Percentiles rank a stretch among this genome's conserved stretches.
phyloP scores from a whole-genome alignment of 768 basidiomycete species.

The Xerocomellus dryophilus region DNA sequence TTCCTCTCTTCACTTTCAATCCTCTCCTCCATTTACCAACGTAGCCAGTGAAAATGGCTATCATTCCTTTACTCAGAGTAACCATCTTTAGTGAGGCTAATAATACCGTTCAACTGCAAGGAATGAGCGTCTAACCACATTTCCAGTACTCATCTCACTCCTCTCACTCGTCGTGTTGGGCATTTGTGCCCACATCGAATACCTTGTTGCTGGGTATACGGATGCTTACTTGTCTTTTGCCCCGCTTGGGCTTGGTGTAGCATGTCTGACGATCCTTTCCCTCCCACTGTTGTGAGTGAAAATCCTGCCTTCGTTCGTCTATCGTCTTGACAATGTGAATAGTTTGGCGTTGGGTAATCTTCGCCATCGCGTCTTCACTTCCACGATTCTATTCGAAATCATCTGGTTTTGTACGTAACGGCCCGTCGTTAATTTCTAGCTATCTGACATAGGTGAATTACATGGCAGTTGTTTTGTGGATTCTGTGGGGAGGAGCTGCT shows the following conservation, averaged over 20 bases:
- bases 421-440: neutral
- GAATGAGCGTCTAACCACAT: neutral
- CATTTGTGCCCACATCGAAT: constrained; percentile 20
- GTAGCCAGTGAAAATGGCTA: constrained; percentile 16
- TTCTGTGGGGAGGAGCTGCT: constrained; percentile 20
- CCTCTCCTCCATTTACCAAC: neutral
- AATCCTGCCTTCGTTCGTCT: neutral
- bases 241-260: constrained; percentile 15
- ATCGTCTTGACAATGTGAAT: neutral
- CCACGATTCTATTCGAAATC: constrained; percentile 25
- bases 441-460: neutral
- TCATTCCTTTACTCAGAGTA: constrained; percentile 26
- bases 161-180: constrained; percentile 21
- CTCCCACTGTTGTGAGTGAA: constrained; percentile 27
- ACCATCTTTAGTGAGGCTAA: constrained; percentile 21
- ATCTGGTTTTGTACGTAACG: constrained; percentile 27
- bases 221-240: constrained; percentile 4
- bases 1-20: neutral
- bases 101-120: neutral
- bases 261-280: constrained; percentile 16
- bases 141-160: constrained; percentile 15
- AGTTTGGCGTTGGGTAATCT: constrained; percentile 18
- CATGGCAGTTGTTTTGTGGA: constrained; percentile 21
- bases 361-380: constrained; percentile 14
- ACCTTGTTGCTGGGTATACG: constrained; percentile 5